These are phyloP conservation scores for Talaromyces sp. DNA, from an alignment of 2,329 filamentous ascomycete species.

Conservation along the genomic window DNA sequence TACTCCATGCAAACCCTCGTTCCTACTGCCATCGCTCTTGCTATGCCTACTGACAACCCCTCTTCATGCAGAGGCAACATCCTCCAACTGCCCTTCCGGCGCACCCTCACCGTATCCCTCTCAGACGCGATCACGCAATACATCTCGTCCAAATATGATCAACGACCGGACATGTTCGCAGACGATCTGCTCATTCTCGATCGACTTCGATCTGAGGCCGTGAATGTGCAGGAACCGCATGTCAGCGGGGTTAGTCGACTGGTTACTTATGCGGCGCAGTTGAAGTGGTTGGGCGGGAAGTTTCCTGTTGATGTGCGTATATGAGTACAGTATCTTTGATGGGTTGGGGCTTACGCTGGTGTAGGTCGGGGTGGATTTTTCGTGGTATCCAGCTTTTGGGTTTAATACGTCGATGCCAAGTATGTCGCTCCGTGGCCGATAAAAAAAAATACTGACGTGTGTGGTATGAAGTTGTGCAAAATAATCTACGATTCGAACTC, in stretches of 20 bases:
- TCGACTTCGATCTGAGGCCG: constrained; percentile 74
- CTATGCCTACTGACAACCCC: neutral
- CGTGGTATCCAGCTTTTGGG: constrained; percentile 90
- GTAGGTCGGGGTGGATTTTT: constrained; percentile 88
- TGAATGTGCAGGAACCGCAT: constrained; percentile 85
- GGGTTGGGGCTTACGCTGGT: constrained; percentile 7
- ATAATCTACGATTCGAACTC: constrained; percentile 74
- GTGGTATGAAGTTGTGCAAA: constrained; percentile 50
- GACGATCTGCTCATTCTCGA: constrained; percentile 86
- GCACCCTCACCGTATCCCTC: constrained; percentile 73
- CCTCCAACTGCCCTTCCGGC: constrained; percentile 81
- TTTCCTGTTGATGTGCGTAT: constrained; percentile 82
- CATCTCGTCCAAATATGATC: constrained; percentile 97
- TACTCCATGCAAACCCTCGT: neutral
- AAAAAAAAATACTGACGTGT: neutral
- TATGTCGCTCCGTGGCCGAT: constrained; percentile 22
- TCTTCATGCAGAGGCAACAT: constrained; percentile 37
- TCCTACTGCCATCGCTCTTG: neutral
- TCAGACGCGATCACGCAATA: constrained; percentile 85
- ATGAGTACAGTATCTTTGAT: neutral
- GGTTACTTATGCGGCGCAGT: constrained; percentile 85
- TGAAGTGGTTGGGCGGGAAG: constrained; percentile 90
- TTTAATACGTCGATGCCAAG: constrained; percentile 76
- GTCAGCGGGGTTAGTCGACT: constrained; percentile 80
- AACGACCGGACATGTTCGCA: constrained; percentile 95